phyloP scores from a whole-genome alignment of 768 basidiomycete species.

The Boletus rex-veris region DNA sequence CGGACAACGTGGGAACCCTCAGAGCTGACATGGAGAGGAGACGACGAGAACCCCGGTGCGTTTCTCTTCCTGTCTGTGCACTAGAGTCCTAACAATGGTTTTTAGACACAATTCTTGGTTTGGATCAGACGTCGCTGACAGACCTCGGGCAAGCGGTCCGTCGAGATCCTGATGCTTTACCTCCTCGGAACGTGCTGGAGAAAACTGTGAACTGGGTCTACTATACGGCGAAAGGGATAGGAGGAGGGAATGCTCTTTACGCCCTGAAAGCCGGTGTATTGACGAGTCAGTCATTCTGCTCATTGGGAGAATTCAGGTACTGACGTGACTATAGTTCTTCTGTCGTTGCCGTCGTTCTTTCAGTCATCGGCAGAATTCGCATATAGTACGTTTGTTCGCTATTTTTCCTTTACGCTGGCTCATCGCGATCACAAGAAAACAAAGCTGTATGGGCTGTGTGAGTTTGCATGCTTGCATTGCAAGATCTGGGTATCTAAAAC shows the following conservation, averaged over 20 bases:
- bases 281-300: conserved; percentile 40
- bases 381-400: conserved; percentile 42
- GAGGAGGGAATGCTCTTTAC: conserved; percentile 60
- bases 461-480: conserved; percentile 15
- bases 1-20: conserved; percentile 46
- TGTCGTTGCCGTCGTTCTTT: conserved; percentile 59
- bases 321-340: conserved; percentile 39
- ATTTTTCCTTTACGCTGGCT: conserved; percentile 2
- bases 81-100: neutral
- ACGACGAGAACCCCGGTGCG: conserved; percentile 68
- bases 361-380: conserved; percentile 53
- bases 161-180: conserved; percentile 73
- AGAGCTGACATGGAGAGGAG: conserved; percentile 43
- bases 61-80: neutral
- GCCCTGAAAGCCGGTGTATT: conserved; percentile 70
- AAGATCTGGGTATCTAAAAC: neutral
- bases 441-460: conserved; percentile 72
- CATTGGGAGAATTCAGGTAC: neutral
- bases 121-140: conserved; percentile 37
- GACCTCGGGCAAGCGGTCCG: conserved; percentile 56
- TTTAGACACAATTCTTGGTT: conserved; percentile 55
- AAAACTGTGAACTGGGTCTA: conserved; percentile 46
- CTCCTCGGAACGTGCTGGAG: conserved; percentile 61
- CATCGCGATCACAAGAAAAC: conserved; percentile 41
- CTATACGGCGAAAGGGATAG: conserved; percentile 36